Conservation (phyloP, 176 grass and related monocot genomes). For the Hordeum marinum region DNA sequence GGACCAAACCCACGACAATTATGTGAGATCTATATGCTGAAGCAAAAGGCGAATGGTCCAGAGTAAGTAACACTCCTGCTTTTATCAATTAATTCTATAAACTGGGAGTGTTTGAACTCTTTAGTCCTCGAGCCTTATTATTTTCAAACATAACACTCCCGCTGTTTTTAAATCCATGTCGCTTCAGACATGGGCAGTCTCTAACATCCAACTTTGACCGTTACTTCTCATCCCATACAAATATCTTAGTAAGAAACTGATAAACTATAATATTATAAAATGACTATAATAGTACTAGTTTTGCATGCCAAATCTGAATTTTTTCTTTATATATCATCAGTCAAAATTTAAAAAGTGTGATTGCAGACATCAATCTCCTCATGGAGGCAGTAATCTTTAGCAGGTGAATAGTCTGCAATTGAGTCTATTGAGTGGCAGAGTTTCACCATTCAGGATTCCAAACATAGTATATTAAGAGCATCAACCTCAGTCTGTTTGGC, state of each 20-base stretch:
- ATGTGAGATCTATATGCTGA: slow-evolving; percentile 86
- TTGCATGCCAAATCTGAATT: not conserved
- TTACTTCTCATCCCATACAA: not conserved
- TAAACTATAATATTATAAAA: not conserved
- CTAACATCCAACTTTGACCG: not conserved
- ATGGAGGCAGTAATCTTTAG: not conserved
- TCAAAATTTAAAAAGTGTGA: too few relatives aligned
- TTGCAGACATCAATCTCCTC: too few relatives aligned
- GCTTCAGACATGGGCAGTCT: not conserved
- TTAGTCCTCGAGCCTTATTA: not conserved
- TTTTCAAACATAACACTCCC: not conserved
- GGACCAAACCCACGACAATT: slow-evolving; percentile 79
- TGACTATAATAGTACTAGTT: not conserved
- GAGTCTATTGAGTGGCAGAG: not conserved
- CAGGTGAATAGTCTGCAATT: not conserved
- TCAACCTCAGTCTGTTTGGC: not conserved
- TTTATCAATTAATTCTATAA: not conserved
- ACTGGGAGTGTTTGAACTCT: not conserved
- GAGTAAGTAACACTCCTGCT: slow-evolving; percentile 43
- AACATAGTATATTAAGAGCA: not conserved
- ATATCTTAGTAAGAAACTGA: not conserved
- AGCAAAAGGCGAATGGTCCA: slow-evolving; percentile 54
- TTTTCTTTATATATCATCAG: not conserved
- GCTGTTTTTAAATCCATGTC: not conserved
- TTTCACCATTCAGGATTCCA: not conserved